phyloP scores from a whole-genome alignment of 2,329 filamentous ascomycete species.

The Fusarium sp. region DNA sequence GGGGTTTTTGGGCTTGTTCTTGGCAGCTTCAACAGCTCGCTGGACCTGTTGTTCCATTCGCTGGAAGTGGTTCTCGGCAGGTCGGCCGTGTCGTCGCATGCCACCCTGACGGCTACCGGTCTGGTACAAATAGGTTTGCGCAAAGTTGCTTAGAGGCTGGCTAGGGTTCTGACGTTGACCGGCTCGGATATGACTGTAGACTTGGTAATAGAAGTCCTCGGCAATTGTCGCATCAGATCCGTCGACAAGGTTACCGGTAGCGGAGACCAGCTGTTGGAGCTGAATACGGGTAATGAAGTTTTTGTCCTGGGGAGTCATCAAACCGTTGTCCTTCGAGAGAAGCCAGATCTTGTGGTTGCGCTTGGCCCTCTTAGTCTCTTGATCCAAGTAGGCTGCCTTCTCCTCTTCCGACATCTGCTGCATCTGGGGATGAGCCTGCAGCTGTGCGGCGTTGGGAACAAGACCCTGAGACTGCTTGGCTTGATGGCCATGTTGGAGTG shows the following conservation, averaged over 20 bases:
- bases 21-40: constrained; percentile 95
- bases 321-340: constrained; percentile 90
- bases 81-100: constrained; percentile 80
- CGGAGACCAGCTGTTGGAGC: constrained; percentile 93
- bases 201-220: constrained; percentile 99
- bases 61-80: constrained; percentile 96
- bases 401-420: constrained; percentile 86
- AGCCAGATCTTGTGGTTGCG: constrained; percentile 98
- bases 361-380: constrained; percentile 95
- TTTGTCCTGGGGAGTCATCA: constrained; percentile 99
- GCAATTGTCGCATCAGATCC: constrained; percentile 83
- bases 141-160: constrained; percentile 94
- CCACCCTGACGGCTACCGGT: constrained; percentile 86
- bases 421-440: constrained; percentile 60
- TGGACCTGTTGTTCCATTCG: constrained; percentile 99
- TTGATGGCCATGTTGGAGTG: constrained; percentile 54
- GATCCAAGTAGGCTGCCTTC: constrained; percentile 83
- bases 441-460: constrained; percentile 51
- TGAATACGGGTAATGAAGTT: constrained; percentile 99
- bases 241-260: constrained; percentile 88
- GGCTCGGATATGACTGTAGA: constrained; percentile 93
- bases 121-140: constrained; percentile 97
- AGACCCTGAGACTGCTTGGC: constrained; percentile 66
- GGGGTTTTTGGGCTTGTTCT: constrained; percentile 97
- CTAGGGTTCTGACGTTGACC: constrained; percentile 90